Base-by-base conservation (phyloP, 2,329 filamentous ascomycete genomes). In the Colletotrichum salicis region DNA sequence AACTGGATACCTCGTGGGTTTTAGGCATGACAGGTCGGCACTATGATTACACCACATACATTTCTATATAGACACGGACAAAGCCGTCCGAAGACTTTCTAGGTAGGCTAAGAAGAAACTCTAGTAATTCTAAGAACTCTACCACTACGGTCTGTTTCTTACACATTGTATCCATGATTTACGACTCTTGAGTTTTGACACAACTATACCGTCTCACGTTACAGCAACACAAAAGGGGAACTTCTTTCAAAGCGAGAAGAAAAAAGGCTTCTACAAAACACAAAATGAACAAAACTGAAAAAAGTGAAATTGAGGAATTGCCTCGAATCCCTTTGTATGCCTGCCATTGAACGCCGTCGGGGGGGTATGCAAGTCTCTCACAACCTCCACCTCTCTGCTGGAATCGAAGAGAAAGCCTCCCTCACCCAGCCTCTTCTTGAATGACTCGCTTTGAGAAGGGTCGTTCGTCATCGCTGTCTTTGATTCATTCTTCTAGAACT, bases 311-410 rank as follows among this genome's bases (percentile, higher is more conserved):
- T 13, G 41, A 52, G 48, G 48, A 67, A 66, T 74, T 67, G 61
- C 41, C 41, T 45, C 27, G 37, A 52, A 56, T 64, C 60, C 60
- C 55, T 64, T 52, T 72, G 45, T 61, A 64, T 72, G 70, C 70
- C 70, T 72, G 31, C 65, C 70, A 48, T 48, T 70, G 65, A 72
- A 72, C 70, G 70, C 70, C 70, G 35, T 64, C 60, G 65, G 55
- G 48, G 59, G 48, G 60, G 56, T 70, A 64, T 64, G 65, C 66
- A 64, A 22, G 35, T 72, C 55, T 72, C 54, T 41, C 67, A 35
- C 67, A 35, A 27, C 24, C 51, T 54, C 12, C 24, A 24, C 13
- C 51, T 63, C 33, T 29, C 45, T 15, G 24, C 60, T 35, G 31
- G 29, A 37, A 24, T 37, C 22, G 45, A 22, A 54, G 65, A 52